Percentiles rank a stretch among this genome's conserved stretches.
Evolutionary conservation across 1,284 basidiomycete genomes (phyloP).

Genomic region (Porphyrellus sp.): DNA sequence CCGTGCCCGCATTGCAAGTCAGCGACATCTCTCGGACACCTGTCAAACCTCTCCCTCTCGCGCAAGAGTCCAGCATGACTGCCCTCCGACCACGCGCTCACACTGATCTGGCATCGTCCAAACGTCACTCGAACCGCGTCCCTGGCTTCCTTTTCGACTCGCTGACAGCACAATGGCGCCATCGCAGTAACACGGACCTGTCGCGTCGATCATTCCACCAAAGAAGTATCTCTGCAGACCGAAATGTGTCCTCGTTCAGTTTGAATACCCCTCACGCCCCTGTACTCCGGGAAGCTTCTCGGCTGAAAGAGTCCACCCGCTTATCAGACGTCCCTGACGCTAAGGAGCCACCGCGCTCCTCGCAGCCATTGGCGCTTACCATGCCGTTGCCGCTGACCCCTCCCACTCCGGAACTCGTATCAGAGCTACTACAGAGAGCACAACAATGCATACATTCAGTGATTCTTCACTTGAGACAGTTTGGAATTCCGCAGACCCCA

Average conservation of each 20-base stretch:
- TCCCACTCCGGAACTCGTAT: slow-evolving; percentile 25
- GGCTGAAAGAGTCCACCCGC: slow-evolving; percentile 1
- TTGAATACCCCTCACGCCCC: neutral
- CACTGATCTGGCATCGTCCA: slow-evolving; percentile 21
- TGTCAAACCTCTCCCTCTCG: slow-evolving; percentile 9
- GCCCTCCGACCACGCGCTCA: slow-evolving; percentile 23
- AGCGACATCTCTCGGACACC: neutral
- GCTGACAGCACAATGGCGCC: slow-evolving; percentile 11
- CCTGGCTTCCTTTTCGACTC: slow-evolving; percentile 10
- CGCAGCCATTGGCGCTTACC: neutral
- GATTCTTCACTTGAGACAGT: slow-evolving; percentile 28
- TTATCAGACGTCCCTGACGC: slow-evolving; percentile 7
- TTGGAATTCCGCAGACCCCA: slow-evolving; percentile 25
- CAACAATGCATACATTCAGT: slow-evolving; percentile 28
- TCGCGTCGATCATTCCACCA: neutral
- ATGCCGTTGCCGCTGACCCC: slow-evolving; percentile 5
- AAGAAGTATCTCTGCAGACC: slow-evolving; percentile 6
- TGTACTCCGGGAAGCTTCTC: slow-evolving; percentile 3
- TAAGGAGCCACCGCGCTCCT: neutral
- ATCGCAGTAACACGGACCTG: slow-evolving; percentile 19
- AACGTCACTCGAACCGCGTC: slow-evolving; percentile 8
- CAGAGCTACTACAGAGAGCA: slow-evolving; percentile 28
- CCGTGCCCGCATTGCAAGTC: slow-evolving; percentile 1
- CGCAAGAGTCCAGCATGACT: neutral
- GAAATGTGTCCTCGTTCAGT: neutral